These are phyloP conservation scores for Fusarium sp. DNA, from an alignment of 2,329 filamentous ascomycete genomes.

Conservation along the genomic window DNA sequence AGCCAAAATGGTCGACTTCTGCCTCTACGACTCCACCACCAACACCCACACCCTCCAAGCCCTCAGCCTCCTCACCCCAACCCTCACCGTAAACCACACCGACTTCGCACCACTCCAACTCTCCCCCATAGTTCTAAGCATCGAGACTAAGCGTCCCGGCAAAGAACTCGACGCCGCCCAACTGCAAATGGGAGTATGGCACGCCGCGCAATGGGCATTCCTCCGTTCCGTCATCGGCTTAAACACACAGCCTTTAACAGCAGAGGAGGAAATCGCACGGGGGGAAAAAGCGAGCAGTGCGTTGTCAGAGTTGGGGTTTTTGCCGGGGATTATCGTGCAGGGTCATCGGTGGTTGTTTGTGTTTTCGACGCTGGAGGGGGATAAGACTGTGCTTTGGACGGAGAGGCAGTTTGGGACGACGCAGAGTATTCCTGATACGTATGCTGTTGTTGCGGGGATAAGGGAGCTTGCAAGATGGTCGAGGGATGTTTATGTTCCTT, in stretches of 20 bases:
- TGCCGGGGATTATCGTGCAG: slow-evolving; percentile 35
- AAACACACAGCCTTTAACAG: neutral
- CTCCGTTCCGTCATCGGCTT: neutral
- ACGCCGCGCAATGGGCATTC: slow-evolving; percentile 28
- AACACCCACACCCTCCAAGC: neutral
- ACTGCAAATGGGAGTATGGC: slow-evolving; percentile 31
- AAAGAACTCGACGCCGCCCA: slow-evolving; percentile 19
- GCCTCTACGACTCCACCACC: slow-evolving; percentile 3
- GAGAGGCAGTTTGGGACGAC: slow-evolving; percentile 35
- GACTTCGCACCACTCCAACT: slow-evolving; percentile 22
- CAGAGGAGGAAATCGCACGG: neutral
- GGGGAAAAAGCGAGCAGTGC: neutral
- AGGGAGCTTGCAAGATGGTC: slow-evolving; percentile 23
- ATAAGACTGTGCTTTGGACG: slow-evolving; percentile 32
- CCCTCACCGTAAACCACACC: slow-evolving; percentile 25
- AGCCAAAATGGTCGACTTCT: slow-evolving; percentile 31
- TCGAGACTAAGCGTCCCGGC: slow-evolving; percentile 29
- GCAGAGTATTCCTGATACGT: slow-evolving; percentile 18
- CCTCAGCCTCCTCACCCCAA: slow-evolving; percentile 13
- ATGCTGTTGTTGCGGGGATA: slow-evolving; percentile 31
- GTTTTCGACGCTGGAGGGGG: slow-evolving; percentile 20
- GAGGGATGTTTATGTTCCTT: slow-evolving; percentile 27
- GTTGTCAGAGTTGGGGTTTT: slow-evolving; percentile 18
- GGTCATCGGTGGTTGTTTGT: slow-evolving; percentile 37
- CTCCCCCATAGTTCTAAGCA: slow-evolving; percentile 19